A percentile compares a stretch with the other conserved stretches of the same genome.
Evolutionary conservation across 306 rosid genomes (phyloP).

Genomic region (Arachis stenosperma): DNA sequence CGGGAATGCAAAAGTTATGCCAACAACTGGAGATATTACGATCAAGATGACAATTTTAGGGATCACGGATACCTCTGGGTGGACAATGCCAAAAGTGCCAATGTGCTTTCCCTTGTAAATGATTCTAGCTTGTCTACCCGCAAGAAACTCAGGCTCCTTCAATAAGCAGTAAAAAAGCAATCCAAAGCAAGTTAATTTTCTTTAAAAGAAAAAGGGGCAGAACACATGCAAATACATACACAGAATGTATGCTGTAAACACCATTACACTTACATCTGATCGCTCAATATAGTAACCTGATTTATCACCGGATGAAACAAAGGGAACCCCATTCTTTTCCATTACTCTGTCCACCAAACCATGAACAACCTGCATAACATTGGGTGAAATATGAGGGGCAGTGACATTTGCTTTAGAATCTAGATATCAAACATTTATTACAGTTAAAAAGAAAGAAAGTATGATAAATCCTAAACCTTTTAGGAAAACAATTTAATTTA

Average conservation of each 20-base stretch:
- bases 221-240: background rate
- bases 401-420: slow-evolving; percentile 12
- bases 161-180: slow-evolving; percentile 28
- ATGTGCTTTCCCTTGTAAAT: slow-evolving; percentile 63
- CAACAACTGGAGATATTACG: slow-evolving; percentile 14
- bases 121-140: slow-evolving; percentile 81
- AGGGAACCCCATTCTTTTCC: slow-evolving; percentile 75
- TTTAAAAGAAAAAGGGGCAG: slow-evolving; percentile 13
- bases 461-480: background rate
- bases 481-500: background rate
- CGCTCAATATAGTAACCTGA: slow-evolving; percentile 64
- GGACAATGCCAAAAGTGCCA: slow-evolving; percentile 92
- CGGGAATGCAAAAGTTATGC: background rate
- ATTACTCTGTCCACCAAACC: slow-evolving; percentile 90
- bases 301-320: slow-evolving; percentile 63
- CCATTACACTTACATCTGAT: slow-evolving; percentile 64
- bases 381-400: slow-evolving; percentile 23
- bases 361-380: slow-evolving; percentile 74
- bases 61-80: slow-evolving; percentile 73
- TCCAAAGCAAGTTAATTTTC: slow-evolving; percentile 9
- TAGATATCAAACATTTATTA: slow-evolving; percentile 16
- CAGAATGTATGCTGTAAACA: slow-evolving; percentile 4
- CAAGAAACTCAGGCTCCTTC: slow-evolving; percentile 92
- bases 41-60: slow-evolving; percentile 23
- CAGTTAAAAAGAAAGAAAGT: background rate